These are phyloP conservation scores for Chlamydomonas schloesseri DNA, from an alignment of 139 green algal species.

Conservation along the genomic window DNA sequence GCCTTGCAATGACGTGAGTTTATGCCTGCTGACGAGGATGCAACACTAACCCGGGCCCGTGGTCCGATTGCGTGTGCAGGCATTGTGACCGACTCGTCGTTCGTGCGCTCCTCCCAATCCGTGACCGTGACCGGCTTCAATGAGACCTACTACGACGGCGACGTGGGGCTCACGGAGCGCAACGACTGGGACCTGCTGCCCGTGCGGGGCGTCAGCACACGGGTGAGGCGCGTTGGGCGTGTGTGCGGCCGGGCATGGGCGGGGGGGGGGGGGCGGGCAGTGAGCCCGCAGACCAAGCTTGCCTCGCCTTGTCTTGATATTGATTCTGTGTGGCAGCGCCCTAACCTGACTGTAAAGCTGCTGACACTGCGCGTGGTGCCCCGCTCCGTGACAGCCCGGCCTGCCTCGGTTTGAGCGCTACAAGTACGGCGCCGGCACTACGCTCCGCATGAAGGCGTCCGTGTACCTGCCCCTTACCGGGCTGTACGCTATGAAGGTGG, in stretches of 20 bases:
- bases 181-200: not conserved
- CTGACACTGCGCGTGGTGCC: no score
- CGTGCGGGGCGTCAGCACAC: not conserved
- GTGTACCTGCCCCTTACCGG: not conserved
- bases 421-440: not conserved
- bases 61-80: no score
- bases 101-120: not conserved
- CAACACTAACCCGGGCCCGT: no score
- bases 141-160: not conserved
- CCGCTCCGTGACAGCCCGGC: not conserved
- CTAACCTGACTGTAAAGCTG: no score
- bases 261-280: no score
- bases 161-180: not conserved
- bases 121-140: not conserved
- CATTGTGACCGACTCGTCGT: not conserved
- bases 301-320: no score
- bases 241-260: not conserved
- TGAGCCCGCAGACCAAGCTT: not conserved
- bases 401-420: not conserved
- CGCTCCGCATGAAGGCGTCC: not conserved
- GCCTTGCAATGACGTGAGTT: no score
- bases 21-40: no score
- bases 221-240: not conserved
- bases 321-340: no score
- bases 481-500: not conserved